These are phyloP conservation scores for Ilyonectria destructans DNA, from an alignment of 2,329 filamentous ascomycete genomes.

Conservation along the genomic window DNA sequence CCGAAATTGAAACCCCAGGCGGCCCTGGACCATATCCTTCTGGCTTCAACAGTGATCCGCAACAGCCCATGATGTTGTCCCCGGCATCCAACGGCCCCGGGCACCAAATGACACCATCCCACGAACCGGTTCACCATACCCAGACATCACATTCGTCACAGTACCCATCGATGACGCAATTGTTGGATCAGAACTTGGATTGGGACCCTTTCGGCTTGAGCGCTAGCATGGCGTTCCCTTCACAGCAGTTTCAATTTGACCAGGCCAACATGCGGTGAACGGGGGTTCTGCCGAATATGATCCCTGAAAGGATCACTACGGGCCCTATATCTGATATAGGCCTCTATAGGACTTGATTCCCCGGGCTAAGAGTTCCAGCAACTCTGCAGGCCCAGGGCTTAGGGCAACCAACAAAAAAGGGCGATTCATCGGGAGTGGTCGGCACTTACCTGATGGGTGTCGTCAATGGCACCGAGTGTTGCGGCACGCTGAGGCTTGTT, in stretches of 20 bases:
- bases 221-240: conserved; percentile 95
- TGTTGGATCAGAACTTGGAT: conserved; percentile 86
- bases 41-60: conserved; percentile 65
- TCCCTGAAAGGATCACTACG: conserved; percentile 9
- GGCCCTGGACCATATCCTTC: conserved; percentile 78
- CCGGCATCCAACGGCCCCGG: conserved; percentile 58
- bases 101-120: conserved; percentile 56
- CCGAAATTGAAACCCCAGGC: conserved; percentile 78
- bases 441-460: background rate
- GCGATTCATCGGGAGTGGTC: background rate
- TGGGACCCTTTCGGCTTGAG: conserved; percentile 95
- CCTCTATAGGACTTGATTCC: background rate
- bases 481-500: background rate
- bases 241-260: conserved; percentile 84
- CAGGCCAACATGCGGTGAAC: conserved; percentile 68
- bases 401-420: background rate
- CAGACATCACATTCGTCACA: conserved; percentile 50
- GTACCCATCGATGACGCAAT: conserved; percentile 77
- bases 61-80: conserved; percentile 62
- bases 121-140: conserved; percentile 54
- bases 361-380: background rate
- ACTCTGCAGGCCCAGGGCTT: background rate
- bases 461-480: background rate
- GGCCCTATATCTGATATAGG: background rate
- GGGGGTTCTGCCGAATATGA: conserved; percentile 15